Base-by-base conservation (phyloP, 768 basidiomycete species). In the Suillus discolor region DNA sequence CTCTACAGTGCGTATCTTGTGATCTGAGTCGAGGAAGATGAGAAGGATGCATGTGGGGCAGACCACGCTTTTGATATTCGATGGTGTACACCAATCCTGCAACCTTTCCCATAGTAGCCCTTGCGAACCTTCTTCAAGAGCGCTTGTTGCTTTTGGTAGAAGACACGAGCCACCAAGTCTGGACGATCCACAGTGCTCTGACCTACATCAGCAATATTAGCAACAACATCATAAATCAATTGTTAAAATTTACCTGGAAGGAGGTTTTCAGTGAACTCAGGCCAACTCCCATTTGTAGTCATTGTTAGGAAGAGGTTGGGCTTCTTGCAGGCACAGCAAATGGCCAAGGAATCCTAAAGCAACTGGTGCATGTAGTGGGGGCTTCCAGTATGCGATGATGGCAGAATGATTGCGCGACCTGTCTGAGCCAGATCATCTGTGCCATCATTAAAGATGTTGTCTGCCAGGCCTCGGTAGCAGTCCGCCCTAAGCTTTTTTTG, bases 31-130 rank as follows among this genome's bases (percentile, higher is more conserved):
- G 1, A 87, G 70, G 65, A 83, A 81, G 53, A 88, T 72, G 1
- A 87, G 68, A 13, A 82, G n/a, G 67, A 70, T 89, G 87, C 68
- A 82, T 80, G 67, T 87, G 85, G 28, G 85, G 85, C 0, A 88
- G 79, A 0, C 84, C 83, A 0, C 82, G 71, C 65, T 87, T 88
- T 69, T 88, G 86, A 68, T 86, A 88, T 66, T 89, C 84, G 61
- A 86, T 85, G 12, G 79, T 81, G 63, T 85, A 84, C 0, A 87
- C 80, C 63, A 78, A 72, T 5, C 81, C 86, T 41, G 79, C 79
- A 7, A 73, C 65, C 1, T 65, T 11, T 0, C n/a, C 85, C 86
- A 74, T 85, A 79, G 51, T 82, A 72, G 9, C 79, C 78, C 49
- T 78, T 31, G 15, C 74, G 72, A 9, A 87, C 78, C 28, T 76